These are phyloP conservation scores for Acacia concinna DNA, from an alignment of 331 rosid species.

Conservation along the genomic window DNA sequence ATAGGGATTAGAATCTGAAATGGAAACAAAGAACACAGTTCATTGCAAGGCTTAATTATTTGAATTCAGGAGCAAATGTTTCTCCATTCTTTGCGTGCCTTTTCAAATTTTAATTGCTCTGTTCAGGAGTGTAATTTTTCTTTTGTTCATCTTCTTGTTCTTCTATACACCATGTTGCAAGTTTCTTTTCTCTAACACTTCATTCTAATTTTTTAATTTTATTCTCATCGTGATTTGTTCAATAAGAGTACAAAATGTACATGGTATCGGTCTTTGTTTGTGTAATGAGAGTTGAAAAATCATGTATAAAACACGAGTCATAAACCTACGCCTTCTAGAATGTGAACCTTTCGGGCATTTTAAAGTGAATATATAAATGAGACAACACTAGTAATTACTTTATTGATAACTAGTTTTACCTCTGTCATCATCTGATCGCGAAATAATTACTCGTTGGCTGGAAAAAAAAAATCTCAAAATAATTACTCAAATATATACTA, in stretches of 20 bases:
- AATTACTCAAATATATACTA: not conserved
- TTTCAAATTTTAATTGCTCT: constrained; percentile 16
- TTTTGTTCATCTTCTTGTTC: not conserved
- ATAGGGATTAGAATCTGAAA: constrained; percentile 34
- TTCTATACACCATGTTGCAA: not conserved
- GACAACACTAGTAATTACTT: not conserved
- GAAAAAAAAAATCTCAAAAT: no score
- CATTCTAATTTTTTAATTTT: not conserved
- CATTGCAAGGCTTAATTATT: not conserved
- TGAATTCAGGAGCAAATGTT: not conserved
- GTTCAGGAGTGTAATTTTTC: not conserved
- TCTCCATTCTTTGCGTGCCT: constrained; percentile 13
- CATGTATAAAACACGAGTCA: not conserved
- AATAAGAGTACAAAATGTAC: not conserved
- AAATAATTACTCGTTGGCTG: not conserved
- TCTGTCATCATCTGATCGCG: not conserved
- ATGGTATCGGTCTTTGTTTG: not conserved
- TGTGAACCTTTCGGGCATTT: not conserved
- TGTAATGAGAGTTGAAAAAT: not conserved
- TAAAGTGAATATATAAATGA: not conserved
- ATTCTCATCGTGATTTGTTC: not conserved
- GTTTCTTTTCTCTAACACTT: not conserved
- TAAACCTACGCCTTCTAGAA: not conserved
- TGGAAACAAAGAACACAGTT: not conserved
- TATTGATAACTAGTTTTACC: not conserved